phyloP scores from a whole-genome alignment of 2,329 filamentous ascomycete species.

The Trichophyton verrucosum region DNA sequence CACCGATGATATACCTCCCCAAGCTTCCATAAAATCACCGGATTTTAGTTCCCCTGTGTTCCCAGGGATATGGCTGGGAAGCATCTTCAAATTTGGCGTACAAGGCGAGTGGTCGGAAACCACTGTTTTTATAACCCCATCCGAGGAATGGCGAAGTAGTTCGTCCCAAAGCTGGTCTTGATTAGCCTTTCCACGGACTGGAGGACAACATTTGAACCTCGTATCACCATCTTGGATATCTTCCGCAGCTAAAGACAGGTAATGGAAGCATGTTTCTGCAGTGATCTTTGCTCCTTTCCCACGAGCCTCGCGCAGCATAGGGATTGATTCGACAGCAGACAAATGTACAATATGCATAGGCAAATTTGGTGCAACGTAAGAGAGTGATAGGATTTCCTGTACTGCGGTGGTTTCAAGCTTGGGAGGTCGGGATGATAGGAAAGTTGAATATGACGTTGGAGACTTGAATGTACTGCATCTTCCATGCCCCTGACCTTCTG shows the following conservation, averaged over 20 bases:
- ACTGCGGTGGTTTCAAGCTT: slow-evolving; percentile 86
- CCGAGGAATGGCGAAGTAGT: slow-evolving; percentile 43
- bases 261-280: slow-evolving; percentile 92
- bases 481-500: slow-evolving; percentile 65
- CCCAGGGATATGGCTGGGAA: slow-evolving; percentile 57
- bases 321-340: slow-evolving; percentile 78
- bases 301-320: slow-evolving; percentile 62
- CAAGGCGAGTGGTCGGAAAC: slow-evolving; percentile 95
- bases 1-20: slow-evolving; percentile 92
- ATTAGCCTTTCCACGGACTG: slow-evolving; percentile 70
- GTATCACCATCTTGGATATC: slow-evolving; percentile 75
- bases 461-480: slow-evolving; percentile 47
- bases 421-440: slow-evolving; percentile 79
- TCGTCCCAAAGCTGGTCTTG: slow-evolving; percentile 82
- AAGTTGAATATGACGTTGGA: slow-evolving; percentile 70
- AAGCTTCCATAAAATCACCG: slow-evolving; percentile 80
- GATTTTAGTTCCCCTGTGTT: slow-evolving; percentile 22
- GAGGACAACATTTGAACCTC: slow-evolving; percentile 87
- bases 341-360: slow-evolving; percentile 90
- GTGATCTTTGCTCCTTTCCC: slow-evolving; percentile 68
- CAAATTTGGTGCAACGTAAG: slow-evolving; percentile 65
- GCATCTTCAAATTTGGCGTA: slow-evolving; percentile 83
- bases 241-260: slow-evolving; percentile 73
- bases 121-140: slow-evolving; percentile 79
- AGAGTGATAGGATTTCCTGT: slow-evolving; percentile 69